Conservation (phyloP, 805 yeast species). For the Kodamaea fukazawae region DNA sequence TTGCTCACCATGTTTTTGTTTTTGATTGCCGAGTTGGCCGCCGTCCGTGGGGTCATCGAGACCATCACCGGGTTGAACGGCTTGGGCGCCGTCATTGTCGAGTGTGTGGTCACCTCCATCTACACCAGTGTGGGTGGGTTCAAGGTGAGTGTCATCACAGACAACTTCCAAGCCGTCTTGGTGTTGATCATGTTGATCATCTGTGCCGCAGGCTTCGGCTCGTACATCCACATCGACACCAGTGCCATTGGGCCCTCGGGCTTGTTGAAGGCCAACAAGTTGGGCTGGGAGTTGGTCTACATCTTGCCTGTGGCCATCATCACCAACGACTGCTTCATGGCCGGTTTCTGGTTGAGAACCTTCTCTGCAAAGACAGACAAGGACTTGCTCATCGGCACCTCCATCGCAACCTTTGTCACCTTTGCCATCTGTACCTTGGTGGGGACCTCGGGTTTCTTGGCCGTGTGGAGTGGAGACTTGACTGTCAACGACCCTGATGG, state of each 20-base stretch:
- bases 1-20: constrained; percentile 80
- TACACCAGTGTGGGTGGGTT: constrained; percentile 90
- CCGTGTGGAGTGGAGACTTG: constrained; percentile 84
- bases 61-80: constrained; percentile 78
- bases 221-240: constrained; percentile 62
- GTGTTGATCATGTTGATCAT: constrained; percentile 66
- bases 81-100: constrained; percentile 76
- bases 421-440: constrained; percentile 64
- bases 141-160: constrained; percentile 83
- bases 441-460: constrained; percentile 82
- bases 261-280: constrained; percentile 58
- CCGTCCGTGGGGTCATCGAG: constrained; percentile 72
- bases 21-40: constrained; percentile 84
- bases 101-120: constrained; percentile 81
- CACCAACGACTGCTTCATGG: constrained; percentile 84
- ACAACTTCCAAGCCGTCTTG: constrained; percentile 75
- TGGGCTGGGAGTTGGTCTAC: constrained; percentile 89
- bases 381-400: constrained; percentile 73
- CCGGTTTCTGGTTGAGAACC: constrained; percentile 93
- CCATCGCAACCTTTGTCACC: constrained; percentile 68
- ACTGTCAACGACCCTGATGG: constrained; percentile 54
- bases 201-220: constrained; percentile 76
- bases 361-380: constrained; percentile 80
- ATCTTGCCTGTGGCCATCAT: constrained; percentile 82
- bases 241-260: constrained; percentile 64